phyloP scores from a whole-genome alignment of 164 flowering plant species.

The Magnolia changhungtana region DNA sequence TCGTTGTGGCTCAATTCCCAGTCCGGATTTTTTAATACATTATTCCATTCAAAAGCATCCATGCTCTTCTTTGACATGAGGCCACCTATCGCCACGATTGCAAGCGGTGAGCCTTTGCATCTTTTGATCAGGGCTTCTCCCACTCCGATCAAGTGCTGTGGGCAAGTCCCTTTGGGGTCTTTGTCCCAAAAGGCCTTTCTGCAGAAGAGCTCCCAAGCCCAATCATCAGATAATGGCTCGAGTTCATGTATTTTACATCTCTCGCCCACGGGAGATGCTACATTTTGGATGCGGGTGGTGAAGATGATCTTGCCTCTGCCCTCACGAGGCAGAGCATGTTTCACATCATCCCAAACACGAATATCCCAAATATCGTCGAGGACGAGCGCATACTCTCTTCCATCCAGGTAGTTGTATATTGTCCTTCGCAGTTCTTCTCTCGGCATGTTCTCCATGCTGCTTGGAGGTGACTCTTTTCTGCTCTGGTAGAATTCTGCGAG shows the following conservation, averaged over 20 bases:
- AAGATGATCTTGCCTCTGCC: constrained; percentile 5
- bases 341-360: background rate
- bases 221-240: background rate
- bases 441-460: background rate
- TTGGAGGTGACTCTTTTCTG: background rate
- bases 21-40: constrained; percentile 1
- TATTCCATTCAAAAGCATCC: constrained; percentile 1
- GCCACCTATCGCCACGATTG: constrained; percentile 12
- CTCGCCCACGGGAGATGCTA: background rate
- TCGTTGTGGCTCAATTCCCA: constrained; percentile 9
- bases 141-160: background rate
- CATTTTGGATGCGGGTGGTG: constrained; percentile 6
- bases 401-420: background rate
- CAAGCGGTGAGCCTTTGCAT: constrained; percentile 15
- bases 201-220: constrained; percentile 6
- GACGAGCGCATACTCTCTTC: constrained; percentile 16
- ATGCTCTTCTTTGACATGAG: constrained; percentile 8
- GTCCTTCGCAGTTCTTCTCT: background rate
- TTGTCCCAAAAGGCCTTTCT: constrained; percentile 3
- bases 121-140: background rate
- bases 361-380: constrained; percentile 26
- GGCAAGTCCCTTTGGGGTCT: constrained; percentile 1
- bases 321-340: constrained; percentile 1
- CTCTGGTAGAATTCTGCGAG: background rate
- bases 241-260: background rate